A percentile compares a stretch with the other conserved stretches of the same genome.
phyloP scores from a whole-genome alignment of 805 yeast genomes.

The Tetrapisispora nanseiensis region DNA sequence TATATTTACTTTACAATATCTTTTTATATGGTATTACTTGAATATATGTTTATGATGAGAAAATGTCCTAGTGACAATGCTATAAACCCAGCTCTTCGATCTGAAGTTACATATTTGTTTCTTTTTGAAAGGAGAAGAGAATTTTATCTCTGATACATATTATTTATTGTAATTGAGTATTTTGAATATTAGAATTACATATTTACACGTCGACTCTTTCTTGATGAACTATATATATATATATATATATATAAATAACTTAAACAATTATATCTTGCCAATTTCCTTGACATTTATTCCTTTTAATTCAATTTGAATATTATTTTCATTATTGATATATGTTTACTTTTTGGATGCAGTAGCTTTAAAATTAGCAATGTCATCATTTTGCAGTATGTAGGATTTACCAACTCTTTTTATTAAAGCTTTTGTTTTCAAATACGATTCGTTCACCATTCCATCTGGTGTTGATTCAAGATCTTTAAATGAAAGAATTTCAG shows the following conservation, averaged over 20 bases:
- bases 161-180: not conserved
- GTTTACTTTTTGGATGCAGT: constrained; percentile 46
- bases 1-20: not conserved
- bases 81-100: constrained; percentile 37
- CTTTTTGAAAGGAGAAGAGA: constrained; percentile 21
- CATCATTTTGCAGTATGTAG: constrained; percentile 77
- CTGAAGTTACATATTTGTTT: constrained; percentile 9
- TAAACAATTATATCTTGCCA: not conserved
- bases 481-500: constrained; percentile 59
- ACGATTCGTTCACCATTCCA: constrained; percentile 14
- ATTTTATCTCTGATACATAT: constrained; percentile 28
- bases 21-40: not conserved
- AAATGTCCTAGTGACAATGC: constrained; percentile 31
- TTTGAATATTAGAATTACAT: not conserved
- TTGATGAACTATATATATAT: too few relatives aligned
- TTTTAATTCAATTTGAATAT: not conserved
- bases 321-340: too few relatives aligned
- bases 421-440: constrained; percentile 20
- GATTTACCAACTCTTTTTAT: constrained; percentile 46
- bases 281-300: not conserved
- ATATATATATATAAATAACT: too few relatives aligned
- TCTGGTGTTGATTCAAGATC: constrained; percentile 34
- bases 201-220: not conserved
- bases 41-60: constrained; percentile 30
- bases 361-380: constrained; percentile 63